These are phyloP conservation scores for Helicostylum pulchrum DNA, from an alignment of 192 early-diverging fungal species.

Conservation along the genomic window DNA sequence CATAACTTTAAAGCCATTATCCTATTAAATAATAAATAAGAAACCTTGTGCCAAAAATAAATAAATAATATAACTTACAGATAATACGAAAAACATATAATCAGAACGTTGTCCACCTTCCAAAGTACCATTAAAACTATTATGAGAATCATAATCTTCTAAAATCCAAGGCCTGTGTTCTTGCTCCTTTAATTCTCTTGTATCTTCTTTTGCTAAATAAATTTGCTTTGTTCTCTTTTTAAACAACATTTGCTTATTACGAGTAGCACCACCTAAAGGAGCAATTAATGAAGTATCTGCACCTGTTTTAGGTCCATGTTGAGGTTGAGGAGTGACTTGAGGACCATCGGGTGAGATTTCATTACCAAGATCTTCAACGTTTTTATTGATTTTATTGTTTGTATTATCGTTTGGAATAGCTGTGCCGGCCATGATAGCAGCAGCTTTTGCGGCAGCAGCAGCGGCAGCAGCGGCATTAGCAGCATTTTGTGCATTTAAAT, in stretches of 20 bases:
- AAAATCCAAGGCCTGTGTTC: conserved; percentile 76
- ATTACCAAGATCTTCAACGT: conserved; percentile 6
- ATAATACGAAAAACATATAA: conserved; percentile 72
- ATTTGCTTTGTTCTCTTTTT: conserved; percentile 81
- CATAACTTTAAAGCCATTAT: conserved; percentile 74
- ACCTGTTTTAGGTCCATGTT: conserved; percentile 42
- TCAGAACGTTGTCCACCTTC: conserved; percentile 70
- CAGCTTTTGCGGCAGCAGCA: conserved; percentile 3
- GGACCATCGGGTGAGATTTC: background rate
- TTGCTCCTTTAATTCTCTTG: conserved; percentile 66
- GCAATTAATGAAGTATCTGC: conserved; percentile 67
- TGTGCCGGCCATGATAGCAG: background rate
- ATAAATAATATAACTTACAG: conserved; percentile 24
- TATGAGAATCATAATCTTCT: conserved; percentile 68
- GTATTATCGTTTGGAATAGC: background rate
- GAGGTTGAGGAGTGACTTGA: background rate
- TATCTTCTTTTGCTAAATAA: conserved; percentile 69
- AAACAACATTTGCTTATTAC: conserved; percentile 76
- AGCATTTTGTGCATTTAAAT: background rate
- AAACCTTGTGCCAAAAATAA: background rate
- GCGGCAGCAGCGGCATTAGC: background rate
- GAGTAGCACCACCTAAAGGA: conserved; percentile 67
- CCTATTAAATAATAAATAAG: conserved; percentile 25
- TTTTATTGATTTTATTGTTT: background rate
- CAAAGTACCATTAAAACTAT: conserved; percentile 63